A percentile compares a stretch with the other conserved stretches of the same genome.
Conservation (phyloP, 2,329 filamentous ascomycete genomes). For the Neophaeococcomyces aloes region DNA sequence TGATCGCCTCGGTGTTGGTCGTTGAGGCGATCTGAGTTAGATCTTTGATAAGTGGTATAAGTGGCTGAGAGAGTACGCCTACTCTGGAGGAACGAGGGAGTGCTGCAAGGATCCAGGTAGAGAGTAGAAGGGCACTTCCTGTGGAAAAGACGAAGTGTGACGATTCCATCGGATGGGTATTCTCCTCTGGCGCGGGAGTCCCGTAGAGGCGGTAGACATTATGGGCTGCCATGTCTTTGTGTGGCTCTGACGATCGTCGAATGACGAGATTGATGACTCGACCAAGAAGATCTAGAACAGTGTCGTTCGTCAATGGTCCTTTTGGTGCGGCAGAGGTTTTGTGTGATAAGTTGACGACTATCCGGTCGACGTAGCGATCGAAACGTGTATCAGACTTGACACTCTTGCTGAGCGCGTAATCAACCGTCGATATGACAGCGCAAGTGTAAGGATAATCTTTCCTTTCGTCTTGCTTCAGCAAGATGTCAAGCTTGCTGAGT, state of each 20-base stretch:
- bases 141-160: constrained; percentile 20
- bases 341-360: constrained; percentile 37
- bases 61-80: constrained; percentile 10
- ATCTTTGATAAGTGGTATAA: constrained; percentile 18
- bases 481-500: constrained; percentile 51
- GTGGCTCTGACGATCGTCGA: constrained; percentile 41
- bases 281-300: constrained; percentile 49
- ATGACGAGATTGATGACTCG: constrained; percentile 51
- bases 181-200: constrained; percentile 10
- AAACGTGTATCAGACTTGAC: constrained; percentile 19
- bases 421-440: constrained; percentile 49
- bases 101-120: constrained; percentile 22
- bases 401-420: constrained; percentile 45
- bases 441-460: constrained; percentile 45
- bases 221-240: constrained; percentile 42
- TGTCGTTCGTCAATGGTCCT: constrained; percentile 39
- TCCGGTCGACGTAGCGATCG: constrained; percentile 40
- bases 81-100: constrained; percentile 17
- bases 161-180: neutral
- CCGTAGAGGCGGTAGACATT: constrained; percentile 47
- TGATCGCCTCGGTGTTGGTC: constrained; percentile 10
- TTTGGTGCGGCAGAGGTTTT: constrained; percentile 27
- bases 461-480: constrained; percentile 40
- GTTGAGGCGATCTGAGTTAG: constrained; percentile 20
- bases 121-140: constrained; percentile 38